Evolutionary conservation across 345 rosid genomes (phyloP).

Genomic region (Linum tenue): DNA sequence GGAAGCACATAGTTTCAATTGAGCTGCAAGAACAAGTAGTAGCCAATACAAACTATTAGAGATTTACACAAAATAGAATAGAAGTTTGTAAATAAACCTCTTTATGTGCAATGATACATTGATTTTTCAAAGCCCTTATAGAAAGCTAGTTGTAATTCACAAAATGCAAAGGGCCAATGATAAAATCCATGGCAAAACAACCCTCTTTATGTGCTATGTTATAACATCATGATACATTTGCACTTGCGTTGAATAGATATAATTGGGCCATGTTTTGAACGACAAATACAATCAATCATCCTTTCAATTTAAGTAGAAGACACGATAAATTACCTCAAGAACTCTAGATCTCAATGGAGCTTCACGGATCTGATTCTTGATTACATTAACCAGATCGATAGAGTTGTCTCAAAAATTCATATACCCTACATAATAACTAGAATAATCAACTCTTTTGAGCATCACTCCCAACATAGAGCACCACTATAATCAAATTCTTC

Average conservation of each 20-base stretch:
- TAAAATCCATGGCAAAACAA: background rate
- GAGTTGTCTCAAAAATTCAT: conserved; percentile 80
- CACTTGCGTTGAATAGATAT: background rate
- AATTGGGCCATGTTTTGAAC: no score
- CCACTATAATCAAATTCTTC: no score
- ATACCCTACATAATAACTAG: conserved; percentile 40
- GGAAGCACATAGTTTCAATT: conserved; percentile 83
- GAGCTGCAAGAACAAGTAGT: conserved; percentile 39
- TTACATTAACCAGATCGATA: conserved; percentile 72
- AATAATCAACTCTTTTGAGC: background rate
- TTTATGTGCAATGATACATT: no score
- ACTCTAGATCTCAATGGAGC: conserved; percentile 94
- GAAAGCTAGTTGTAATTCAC: background rate
- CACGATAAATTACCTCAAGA: conserved; percentile 58
- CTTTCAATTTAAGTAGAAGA: no score
- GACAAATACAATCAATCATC: no score
- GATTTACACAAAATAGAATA: background rate
- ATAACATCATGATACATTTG: background rate
- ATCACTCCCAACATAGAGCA: background rate
- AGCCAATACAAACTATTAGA: background rate
- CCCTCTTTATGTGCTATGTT: no score
- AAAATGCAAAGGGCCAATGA: background rate
- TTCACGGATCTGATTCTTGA: conserved; percentile 90
- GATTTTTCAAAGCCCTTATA: no score
- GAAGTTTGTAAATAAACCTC: background rate